Percentiles rank a stretch among this genome's conserved stretches.
Evolutionary conservation across 2,329 filamentous ascomycete genomes (phyloP).

Genomic region (Diplodia corticola): DNA sequence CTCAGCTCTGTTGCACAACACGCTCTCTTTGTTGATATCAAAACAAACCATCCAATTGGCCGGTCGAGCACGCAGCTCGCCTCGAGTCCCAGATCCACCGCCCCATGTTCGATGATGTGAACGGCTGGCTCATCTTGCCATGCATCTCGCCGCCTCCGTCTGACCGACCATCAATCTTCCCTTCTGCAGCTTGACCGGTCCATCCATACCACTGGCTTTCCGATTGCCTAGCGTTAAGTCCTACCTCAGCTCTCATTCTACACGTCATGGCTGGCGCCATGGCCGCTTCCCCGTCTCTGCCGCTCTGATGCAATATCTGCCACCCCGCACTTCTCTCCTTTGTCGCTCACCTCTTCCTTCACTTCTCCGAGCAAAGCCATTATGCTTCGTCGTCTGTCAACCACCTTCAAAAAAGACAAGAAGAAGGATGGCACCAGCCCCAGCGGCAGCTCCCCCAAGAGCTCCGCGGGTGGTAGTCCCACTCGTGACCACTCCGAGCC

Average conservation of each 20-base stretch:
- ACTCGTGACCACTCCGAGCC: constrained; percentile 26
- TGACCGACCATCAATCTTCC: not conserved
- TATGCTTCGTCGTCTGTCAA: constrained; percentile 26
- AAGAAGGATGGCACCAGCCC: constrained; percentile 25
- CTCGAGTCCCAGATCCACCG: not conserved
- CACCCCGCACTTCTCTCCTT: not conserved
- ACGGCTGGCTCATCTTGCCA: not conserved
- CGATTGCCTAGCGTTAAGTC: not conserved
- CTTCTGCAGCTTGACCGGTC: not conserved
- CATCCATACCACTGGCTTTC: not conserved
- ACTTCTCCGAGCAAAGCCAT: not conserved
- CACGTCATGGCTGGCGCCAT: not conserved
- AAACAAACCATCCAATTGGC: not conserved
- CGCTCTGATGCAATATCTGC: not conserved
- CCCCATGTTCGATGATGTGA: no score
- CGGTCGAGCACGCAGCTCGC: not conserved
- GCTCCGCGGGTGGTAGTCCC: constrained; percentile 9
- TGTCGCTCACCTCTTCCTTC: not conserved
- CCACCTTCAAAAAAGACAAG: constrained; percentile 26
- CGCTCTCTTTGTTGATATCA: not conserved
- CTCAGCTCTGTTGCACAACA: not conserved
- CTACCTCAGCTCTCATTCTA: not conserved
- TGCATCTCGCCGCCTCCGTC: not conserved
- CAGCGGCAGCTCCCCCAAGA: constrained; percentile 20
- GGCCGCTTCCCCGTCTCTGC: not conserved